Percentiles rank a stretch among this genome's conserved stretches.
Evolutionary conservation across 768 basidiomycete genomes (phyloP).

Genomic region (Arthromyces matolae): DNA sequence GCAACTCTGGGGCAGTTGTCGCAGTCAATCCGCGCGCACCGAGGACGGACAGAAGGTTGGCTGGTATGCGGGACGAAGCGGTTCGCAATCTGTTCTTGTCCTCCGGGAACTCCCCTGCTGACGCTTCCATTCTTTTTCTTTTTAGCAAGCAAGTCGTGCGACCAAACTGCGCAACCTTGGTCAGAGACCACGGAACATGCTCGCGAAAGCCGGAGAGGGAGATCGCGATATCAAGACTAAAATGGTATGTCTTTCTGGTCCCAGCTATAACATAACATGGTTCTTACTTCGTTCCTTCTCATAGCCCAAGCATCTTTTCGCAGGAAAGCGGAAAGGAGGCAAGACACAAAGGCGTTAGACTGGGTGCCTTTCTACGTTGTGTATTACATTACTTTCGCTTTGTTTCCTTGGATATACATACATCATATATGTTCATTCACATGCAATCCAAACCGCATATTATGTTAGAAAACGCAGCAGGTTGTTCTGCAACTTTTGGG

Average conservation of each 20-base stretch:
- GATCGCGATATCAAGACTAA: constrained; percentile 79
- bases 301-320: constrained; percentile 83
- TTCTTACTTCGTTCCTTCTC: constrained; percentile 11
- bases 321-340: constrained; percentile 81
- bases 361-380: constrained; percentile 1
- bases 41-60: constrained; percentile 66
- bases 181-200: constrained; percentile 82
- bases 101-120: background rate
- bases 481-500: no score
- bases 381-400: no score
- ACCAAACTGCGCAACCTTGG: constrained; percentile 80
- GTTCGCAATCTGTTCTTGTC: constrained; percentile 38
- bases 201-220: constrained; percentile 87
- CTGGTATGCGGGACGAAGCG: constrained; percentile 73
- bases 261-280: constrained; percentile 3
- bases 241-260: constrained; percentile 54
- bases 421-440: no score
- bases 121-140: constrained; percentile 8
- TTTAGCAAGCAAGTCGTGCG: constrained; percentile 79
- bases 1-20: constrained; percentile 53
- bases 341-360: constrained; percentile 74
- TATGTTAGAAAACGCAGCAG: no score
- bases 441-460: no score
- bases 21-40: constrained; percentile 54
- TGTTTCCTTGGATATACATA: no score